Evolutionary conservation across 202 grass and related monocot genomes (phyloP), one percentile per base, ranked within the genome.

Genomic region (Sporobolus alterniflorus): DNA sequence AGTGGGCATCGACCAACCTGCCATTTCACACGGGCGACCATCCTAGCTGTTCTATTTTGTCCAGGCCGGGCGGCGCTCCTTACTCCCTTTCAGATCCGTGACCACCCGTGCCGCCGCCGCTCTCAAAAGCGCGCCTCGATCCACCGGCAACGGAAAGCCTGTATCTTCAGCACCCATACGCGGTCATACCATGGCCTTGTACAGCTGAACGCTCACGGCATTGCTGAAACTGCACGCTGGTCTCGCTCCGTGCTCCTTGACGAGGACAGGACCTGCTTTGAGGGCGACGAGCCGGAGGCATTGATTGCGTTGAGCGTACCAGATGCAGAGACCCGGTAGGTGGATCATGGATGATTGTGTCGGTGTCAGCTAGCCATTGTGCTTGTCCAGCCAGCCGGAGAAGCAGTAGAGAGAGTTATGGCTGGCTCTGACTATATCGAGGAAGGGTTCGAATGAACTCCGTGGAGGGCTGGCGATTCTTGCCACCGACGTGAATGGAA

Each of bases 41-140:
- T 70, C 61, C 79, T 69, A 88, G 85, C 76, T 91, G 81, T 67
- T 80, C 63, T 77, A 12, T 71, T 81, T 88, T 80, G 84, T 49
- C 60, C 67, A 34, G 30, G 3, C 25, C 71, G 24, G 21, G 71
- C 54, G 64, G 56, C 24, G 56, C 28, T 62, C 13, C 71, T 64
- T 54, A 14, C 49, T 22, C 39, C 3, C 7, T 56, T 78, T n/a
- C 86, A 24, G 74, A 43, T 83, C 80, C 40, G 80, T 79, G 59
- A 25, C 80, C 74, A 69, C 61, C 21, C 3, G 48, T 32, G 48
- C 36, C 44, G 33, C 67, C n/a, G n/a, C n/a, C n/a, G n/a, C n/a
- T n/a, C n/a, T 17, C 84, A 34, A 71, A 57, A 66, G 29, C 68
- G 21, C 36, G 46, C 48, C 46, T 64, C 26, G 15, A 57, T 59